Percentiles rank a stretch among this genome's conserved stretches.
These are phyloP conservation scores for Macrophomina tecta DNA, from an alignment of 2,329 filamentous ascomycete species.

Conservation along the genomic window DNA sequence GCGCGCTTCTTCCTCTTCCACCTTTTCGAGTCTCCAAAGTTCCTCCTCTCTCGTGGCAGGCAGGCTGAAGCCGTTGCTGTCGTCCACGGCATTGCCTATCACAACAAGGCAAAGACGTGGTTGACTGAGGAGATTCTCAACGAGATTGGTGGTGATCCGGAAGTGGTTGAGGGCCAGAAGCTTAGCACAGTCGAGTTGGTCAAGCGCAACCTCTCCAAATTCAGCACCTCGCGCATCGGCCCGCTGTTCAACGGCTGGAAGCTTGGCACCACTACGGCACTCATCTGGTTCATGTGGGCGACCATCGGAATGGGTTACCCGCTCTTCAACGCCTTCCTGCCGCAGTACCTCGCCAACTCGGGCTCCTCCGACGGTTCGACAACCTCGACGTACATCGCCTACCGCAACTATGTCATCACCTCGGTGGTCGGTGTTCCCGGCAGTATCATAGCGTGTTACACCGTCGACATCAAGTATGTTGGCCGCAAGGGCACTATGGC, in stretches of 20 bases:
- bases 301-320: constrained; percentile 87
- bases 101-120: constrained; percentile 61
- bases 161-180: constrained; percentile 46
- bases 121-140: constrained; percentile 74
- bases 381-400: constrained; percentile 53
- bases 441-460: constrained; percentile 74
- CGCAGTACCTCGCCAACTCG: constrained; percentile 76
- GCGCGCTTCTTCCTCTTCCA: constrained; percentile 80
- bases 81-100: constrained; percentile 76
- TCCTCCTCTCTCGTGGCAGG: constrained; percentile 75
- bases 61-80: constrained; percentile 81
- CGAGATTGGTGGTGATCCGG: constrained; percentile 57
- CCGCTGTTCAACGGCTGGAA: constrained; percentile 64
- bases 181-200: constrained; percentile 58
- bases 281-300: constrained; percentile 80
- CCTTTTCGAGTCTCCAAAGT: constrained; percentile 86
- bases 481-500: constrained; percentile 77
- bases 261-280: constrained; percentile 55
- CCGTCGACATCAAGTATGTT: constrained; percentile 73
- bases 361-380: constrained; percentile 38
- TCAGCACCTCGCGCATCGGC: constrained; percentile 70
- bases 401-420: constrained; percentile 84
- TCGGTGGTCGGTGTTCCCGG: constrained; percentile 79
- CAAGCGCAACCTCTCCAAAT: constrained; percentile 66
- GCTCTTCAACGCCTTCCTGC: constrained; percentile 89